Conservation (phyloP, 2,329 filamentous ascomycete species). For the Claviceps sp. region DNA sequence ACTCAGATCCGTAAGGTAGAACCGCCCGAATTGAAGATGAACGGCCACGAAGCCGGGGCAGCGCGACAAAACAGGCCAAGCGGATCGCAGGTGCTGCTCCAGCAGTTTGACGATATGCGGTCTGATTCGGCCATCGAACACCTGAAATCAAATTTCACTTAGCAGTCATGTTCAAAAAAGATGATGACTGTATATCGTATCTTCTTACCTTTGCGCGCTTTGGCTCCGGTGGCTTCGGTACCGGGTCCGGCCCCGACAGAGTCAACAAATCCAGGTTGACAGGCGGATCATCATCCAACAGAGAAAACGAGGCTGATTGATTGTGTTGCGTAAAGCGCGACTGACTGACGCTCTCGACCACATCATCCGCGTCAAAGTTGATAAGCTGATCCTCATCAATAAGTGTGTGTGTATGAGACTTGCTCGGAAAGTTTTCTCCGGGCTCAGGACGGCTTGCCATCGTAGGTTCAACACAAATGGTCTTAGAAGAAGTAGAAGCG, state of each 20-base stretch:
- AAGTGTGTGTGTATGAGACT: background rate
- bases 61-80: slow-evolving; percentile 11
- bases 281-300: slow-evolving; percentile 1
- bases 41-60: slow-evolving; percentile 14
- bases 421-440: background rate
- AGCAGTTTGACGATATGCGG: slow-evolving; percentile 6
- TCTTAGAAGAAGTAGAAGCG: background rate
- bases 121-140: background rate
- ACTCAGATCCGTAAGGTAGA: slow-evolving; percentile 13
- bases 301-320: background rate
- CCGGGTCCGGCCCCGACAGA: background rate
- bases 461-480: background rate
- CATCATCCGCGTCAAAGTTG: background rate
- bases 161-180: no score
- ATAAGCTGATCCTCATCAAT: slow-evolving; percentile 1
- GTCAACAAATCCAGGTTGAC: background rate
- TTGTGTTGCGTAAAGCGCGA: background rate
- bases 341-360: background rate
- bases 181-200: no score
- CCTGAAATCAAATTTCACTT: no score
- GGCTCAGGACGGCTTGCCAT: slow-evolving; percentile 2
- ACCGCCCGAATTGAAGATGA: slow-evolving; percentile 15
- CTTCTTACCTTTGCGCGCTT: background rate
- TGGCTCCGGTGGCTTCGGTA: background rate
- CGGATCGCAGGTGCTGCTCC: slow-evolving; percentile 6